Percentiles rank a stretch among this genome's conserved stretches.
These are phyloP conservation scores for Castanospermum australe DNA, from an alignment of 306 rosid genomes.

Conservation along the genomic window DNA sequence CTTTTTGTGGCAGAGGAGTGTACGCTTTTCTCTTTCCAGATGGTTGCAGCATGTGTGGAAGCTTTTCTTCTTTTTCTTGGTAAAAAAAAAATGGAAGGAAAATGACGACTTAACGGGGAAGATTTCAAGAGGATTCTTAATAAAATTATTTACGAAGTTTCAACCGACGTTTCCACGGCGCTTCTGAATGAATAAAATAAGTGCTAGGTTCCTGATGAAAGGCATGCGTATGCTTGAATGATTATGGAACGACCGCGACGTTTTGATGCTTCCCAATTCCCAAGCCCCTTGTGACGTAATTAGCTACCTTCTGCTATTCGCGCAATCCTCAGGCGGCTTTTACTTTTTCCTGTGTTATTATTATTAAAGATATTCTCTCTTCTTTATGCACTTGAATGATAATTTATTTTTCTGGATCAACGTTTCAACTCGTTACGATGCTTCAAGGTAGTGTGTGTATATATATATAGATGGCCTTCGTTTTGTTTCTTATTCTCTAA, in stretches of 20 bases:
- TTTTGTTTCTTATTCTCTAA: not conserved
- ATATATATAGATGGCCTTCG: too few species aligned
- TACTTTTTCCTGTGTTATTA: too few species aligned
- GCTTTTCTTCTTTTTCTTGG: constrained; percentile 24
- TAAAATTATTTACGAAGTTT: too few species aligned
- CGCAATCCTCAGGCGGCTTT: constrained; percentile 14
- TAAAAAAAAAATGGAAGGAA: constrained; percentile 21
- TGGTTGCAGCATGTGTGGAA: constrained; percentile 24
- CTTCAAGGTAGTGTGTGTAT: too few species aligned
- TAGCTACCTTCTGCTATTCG: constrained; percentile 35
- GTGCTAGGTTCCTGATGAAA: constrained; percentile 21
- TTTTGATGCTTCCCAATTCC: constrained; percentile 31
- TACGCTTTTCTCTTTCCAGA: not conserved
- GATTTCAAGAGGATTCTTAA: too few species aligned
- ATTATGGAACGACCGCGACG: constrained; percentile 41
- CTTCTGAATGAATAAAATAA: constrained; percentile 48
- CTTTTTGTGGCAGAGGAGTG: too few species aligned
- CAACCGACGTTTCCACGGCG: too few species aligned
- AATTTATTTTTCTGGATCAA: not conserved
- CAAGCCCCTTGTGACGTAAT: constrained; percentile 33
- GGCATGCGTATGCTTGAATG: constrained; percentile 12
- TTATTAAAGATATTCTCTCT: constrained; percentile 7
- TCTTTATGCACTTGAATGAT: not conserved
- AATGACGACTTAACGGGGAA: not conserved
- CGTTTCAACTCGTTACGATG: too few species aligned